Conservation (phyloP, 345 rosid genomes). For the Bretschneidera sinensis region DNA sequence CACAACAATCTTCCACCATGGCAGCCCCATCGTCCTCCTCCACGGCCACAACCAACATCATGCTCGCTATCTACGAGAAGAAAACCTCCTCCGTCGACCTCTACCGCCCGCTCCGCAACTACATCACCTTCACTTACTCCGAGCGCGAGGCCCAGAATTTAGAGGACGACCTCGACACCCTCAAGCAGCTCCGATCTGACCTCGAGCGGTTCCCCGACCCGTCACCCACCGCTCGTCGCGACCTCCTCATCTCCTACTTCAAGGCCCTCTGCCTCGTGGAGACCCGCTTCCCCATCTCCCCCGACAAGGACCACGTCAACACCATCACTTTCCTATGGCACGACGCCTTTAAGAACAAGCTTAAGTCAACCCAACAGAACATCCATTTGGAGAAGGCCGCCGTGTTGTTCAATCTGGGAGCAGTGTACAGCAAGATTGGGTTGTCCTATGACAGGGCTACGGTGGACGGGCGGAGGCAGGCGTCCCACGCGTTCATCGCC, state of each 20-base stretch:
- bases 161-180: conserved; percentile 82
- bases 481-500: conserved; percentile 80
- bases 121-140: conserved; percentile 68
- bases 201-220: conserved; percentile 74
- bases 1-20: conserved; percentile 27
- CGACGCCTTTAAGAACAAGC: conserved; percentile 88
- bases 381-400: conserved; percentile 94
- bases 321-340: conserved; percentile 73
- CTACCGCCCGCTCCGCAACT: conserved; percentile 93
- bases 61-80: conserved; percentile 95
- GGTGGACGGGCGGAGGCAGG: conserved; percentile 83
- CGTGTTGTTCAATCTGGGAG: conserved; percentile 77
- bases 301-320: conserved; percentile 77
- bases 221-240: conserved; percentile 72
- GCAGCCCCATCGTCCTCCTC: conserved; percentile 48
- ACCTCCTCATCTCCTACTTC: conserved; percentile 66
- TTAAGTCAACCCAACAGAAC: conserved; percentile 82
- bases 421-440: conserved; percentile 84
- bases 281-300: conserved; percentile 93
- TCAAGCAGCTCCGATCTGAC: conserved; percentile 74
- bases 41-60: conserved; percentile 60
- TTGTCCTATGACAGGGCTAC: conserved; percentile 67
- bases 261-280: conserved; percentile 77
- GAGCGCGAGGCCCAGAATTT: conserved; percentile 94
- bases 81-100: conserved; percentile 70